Base-by-base conservation (phyloP, 129 eudicot species). In the Chrysanthemum seticuspe region DNA sequence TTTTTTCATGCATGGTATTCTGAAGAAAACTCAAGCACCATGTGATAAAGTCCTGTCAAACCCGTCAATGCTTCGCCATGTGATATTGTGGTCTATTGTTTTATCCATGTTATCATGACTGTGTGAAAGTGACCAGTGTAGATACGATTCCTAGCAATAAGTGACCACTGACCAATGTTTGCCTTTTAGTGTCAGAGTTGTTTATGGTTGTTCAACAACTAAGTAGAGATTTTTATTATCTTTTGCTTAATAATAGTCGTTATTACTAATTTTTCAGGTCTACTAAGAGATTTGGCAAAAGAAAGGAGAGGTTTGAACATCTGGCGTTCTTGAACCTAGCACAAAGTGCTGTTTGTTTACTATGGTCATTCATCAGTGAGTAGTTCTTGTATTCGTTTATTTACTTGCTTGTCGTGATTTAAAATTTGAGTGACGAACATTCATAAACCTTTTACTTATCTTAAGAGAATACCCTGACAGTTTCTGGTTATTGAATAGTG, bases 301-400 rank as follows among this genome's bases (percentile, higher is more conserved):
- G 88, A 52, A 88, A 85, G 79, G 83, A 91, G 84, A 88, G 99
- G 75, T 95, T 95, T 73, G 97, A 95, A 81, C 96, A 95, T 70
- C 73, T 95, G 76, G 90, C 99, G 67, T 95, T 95, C 83, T 78
- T 95, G 65, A 95, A 95, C 68, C 74, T 95, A 48, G 99, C 97
- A 12, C 99, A 91, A 67, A 95, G 83, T 88, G 96, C 82, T 45
- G 91, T 91, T 65, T 95, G 99, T 72, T 83, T 91, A 79, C 74
- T 80, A 72, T 95, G 99, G 97, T 95, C 99, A 15, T 95, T 90
- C 73, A 27, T 95, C 23, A 95, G 99, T 95, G 84, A 83, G 97
- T 57, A 66, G 27, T 70, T 40, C 47, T 77, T 61, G 29, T 61
- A 2, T 23, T 67, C 10, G 27, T 83, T 59, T 6, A 6, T 7